Conservation (phyloP, 2,329 filamentous ascomycete species). For the Fusarium pilosicola region DNA sequence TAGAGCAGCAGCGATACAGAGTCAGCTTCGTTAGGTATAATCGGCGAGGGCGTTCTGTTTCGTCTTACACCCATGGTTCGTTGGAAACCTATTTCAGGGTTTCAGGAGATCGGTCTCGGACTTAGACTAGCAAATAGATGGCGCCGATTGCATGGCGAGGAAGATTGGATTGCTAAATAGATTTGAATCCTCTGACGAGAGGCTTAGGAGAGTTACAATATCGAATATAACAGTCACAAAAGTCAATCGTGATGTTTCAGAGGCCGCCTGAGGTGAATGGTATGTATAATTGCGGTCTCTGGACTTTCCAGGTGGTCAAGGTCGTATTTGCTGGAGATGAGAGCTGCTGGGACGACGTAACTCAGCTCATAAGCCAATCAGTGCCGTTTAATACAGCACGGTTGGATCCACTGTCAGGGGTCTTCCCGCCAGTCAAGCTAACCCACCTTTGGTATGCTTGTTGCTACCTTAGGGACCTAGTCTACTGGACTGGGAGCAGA, state of each 20-base stretch:
- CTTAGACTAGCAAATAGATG: conserved; percentile 37
- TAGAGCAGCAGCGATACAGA: conserved; percentile 26
- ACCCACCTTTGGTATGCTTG: conserved; percentile 21
- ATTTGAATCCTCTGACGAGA: conserved; percentile 1
- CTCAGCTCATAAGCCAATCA: conserved; percentile 43
- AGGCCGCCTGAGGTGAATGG: conserved; percentile 12
- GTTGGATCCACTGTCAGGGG: conserved; percentile 40
- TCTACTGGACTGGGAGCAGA: conserved; percentile 13
- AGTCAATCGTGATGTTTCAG: conserved; percentile 6
- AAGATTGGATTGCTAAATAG: neutral
- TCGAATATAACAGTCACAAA: neutral
- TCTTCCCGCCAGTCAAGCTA: conserved; percentile 36
- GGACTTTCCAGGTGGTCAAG: conserved; percentile 22
- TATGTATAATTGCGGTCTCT: conserved; percentile 27
- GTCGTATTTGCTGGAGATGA: conserved; percentile 30
- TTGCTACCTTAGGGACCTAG: conserved; percentile 17
- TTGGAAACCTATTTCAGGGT: conserved; percentile 44
- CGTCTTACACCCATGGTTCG: conserved; percentile 52
- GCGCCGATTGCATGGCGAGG: conserved; percentile 41
- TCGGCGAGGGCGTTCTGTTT: conserved; percentile 15
- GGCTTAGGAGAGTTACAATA: neutral
- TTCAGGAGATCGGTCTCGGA: conserved; percentile 44
- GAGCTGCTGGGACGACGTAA: conserved; percentile 39
- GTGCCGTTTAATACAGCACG: conserved; percentile 31
- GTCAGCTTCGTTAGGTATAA: conserved; percentile 29